Percentiles rank a stretch among this genome's conserved stretches.
These are phyloP conservation scores for Pyrrhoderma noxium DNA, from an alignment of 1,284 basidiomycete genomes.

Conservation along the genomic window DNA sequence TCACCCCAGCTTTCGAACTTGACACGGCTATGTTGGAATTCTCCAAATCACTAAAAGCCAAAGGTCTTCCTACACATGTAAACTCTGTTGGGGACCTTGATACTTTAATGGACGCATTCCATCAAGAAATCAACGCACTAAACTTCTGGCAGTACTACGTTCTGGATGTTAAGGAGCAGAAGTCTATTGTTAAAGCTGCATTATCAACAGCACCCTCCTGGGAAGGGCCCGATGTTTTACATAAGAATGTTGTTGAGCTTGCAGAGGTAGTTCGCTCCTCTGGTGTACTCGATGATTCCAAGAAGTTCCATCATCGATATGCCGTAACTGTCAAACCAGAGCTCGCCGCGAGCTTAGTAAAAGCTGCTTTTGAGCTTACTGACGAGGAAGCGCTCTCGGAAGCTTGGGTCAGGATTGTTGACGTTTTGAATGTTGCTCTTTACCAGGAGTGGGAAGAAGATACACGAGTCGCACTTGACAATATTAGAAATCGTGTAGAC, in stretches of 20 bases:
- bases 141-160: slow-evolving; percentile 92
- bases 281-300: slow-evolving; percentile 50
- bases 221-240: slow-evolving; percentile 47
- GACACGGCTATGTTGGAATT: slow-evolving; percentile 81
- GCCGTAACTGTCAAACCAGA: slow-evolving; percentile 55
- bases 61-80: slow-evolving; percentile 68
- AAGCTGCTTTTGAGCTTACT: slow-evolving; percentile 56
- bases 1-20: slow-evolving; percentile 81
- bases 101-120: slow-evolving; percentile 56
- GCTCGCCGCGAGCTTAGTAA: slow-evolving; percentile 61
- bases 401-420: slow-evolving; percentile 70
- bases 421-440: slow-evolving; percentile 80
- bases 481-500: slow-evolving; percentile 68
- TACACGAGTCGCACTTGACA: slow-evolving; percentile 62
- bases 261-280: slow-evolving; percentile 53
- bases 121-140: slow-evolving; percentile 51
- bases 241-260: slow-evolving; percentile 60
- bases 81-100: slow-evolving; percentile 63
- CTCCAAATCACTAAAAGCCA: slow-evolving; percentile 54
- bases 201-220: slow-evolving; percentile 43
- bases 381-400: slow-evolving; percentile 54
- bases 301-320: slow-evolving; percentile 59
- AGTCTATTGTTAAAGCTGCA: slow-evolving; percentile 44
- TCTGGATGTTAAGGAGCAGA: slow-evolving; percentile 62
- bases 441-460: slow-evolving; percentile 86